Evolutionary conservation across 768 basidiomycete species (phyloP), one percentile per base, ranked within the genome.

Genomic region (Xanthoconium purpureum): DNA sequence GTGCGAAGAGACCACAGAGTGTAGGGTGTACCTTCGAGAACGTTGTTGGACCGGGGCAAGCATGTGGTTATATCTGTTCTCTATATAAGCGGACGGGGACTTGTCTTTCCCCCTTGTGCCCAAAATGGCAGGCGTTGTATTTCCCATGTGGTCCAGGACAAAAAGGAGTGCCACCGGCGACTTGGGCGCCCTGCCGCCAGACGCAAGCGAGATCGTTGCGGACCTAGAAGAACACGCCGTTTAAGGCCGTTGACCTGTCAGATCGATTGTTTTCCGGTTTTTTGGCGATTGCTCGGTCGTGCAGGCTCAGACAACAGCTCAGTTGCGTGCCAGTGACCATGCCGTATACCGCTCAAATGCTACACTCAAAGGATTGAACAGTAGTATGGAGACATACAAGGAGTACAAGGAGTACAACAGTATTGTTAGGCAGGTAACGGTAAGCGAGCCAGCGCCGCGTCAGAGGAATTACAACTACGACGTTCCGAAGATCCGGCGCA

Each of bases 121-220:
- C 30, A 48, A 69, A 63, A 67, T 67, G 70, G 70, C 44, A 73
- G 20, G 61, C 56, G 61, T 71, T 71, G 68, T 71, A 58, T 57
- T 38, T n/a, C 30, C 55, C 67, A 58, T 55, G 61, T 55, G 57
- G 47, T 35, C 37, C 18, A 49, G 40, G 55, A 73, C 70, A 71
- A 73, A 62, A 73, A 56, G 54, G 47, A 37, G 48, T 11, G 43
- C 24, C 32, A n/a, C 30, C 54, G 56, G 64, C 57, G 49, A 62
- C 49, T 57, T 55, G 53, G 38, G 52, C 50, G 11, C 43, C 45
- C 44, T 28, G 50, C 33, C 3, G 33, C 33, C 39, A 47, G 28
- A 47, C 36, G 24, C 44, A 54, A 53, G 28, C 54, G 50, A 50
- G 28, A 6, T 52, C 20, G 18, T 28, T 59, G 48, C 57, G 57